Evolutionary conservation across 1,284 basidiomycete genomes (phyloP).

Genomic region (Volvariella surrecta): DNA sequence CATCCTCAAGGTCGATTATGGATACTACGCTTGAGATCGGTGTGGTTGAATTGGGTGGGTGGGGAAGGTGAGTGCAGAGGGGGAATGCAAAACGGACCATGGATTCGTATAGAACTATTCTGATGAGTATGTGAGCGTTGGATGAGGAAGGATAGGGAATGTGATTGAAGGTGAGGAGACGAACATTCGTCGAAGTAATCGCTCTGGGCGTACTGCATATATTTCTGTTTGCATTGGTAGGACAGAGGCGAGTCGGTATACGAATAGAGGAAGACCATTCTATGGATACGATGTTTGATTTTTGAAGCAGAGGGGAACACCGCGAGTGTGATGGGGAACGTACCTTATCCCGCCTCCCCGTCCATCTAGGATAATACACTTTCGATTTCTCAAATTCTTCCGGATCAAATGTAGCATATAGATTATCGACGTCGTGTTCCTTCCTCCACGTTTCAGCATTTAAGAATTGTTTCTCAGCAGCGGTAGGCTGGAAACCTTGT

Average conservation of each 20-base stretch:
- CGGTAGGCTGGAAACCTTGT: slow-evolving; percentile 49
- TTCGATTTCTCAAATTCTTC: slow-evolving; percentile 53
- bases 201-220: slow-evolving; percentile 38
- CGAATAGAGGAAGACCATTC: slow-evolving; percentile 65
- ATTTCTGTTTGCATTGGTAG: slow-evolving; percentile 51
- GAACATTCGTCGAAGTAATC: slow-evolving; percentile 65
- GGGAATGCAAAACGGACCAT: slow-evolving; percentile 59
- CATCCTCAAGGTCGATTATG: slow-evolving; percentile 65
- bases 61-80: slow-evolving; percentile 56
- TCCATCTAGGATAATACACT: slow-evolving; percentile 72
- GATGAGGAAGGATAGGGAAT: slow-evolving; percentile 6
- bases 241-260: slow-evolving; percentile 58
- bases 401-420: slow-evolving; percentile 51
- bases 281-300: slow-evolving; percentile 19
- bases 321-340: slow-evolving; percentile 7
- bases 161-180: slow-evolving; percentile 21
- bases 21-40: slow-evolving; percentile 57
- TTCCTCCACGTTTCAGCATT: slow-evolving; percentile 58
- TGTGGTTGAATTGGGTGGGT: slow-evolving; percentile 32
- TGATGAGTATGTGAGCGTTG: slow-evolving; percentile 11
- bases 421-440: slow-evolving; percentile 45
- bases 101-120: slow-evolving; percentile 49
- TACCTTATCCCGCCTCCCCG: slow-evolving; percentile 62
- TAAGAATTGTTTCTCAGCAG: slow-evolving; percentile 63
- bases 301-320: neutral